Percentiles rank a stretch among this genome's conserved stretches.
These are phyloP conservation scores for Candida sp. DNA, from an alignment of 1,139 yeast species.

Conservation along the genomic window DNA sequence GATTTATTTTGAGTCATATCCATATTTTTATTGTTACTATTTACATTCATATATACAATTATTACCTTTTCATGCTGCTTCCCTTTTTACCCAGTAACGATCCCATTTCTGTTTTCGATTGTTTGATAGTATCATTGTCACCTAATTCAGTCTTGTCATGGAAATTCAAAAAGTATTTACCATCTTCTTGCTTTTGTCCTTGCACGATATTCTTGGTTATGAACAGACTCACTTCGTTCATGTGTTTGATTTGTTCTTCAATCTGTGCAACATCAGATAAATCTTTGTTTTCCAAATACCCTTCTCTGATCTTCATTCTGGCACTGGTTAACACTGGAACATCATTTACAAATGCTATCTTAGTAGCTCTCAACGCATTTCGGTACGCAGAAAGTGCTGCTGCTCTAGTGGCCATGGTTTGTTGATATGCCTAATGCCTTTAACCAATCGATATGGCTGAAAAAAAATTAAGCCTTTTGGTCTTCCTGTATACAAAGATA, in stretches of 20 bases:
- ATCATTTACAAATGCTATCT: slow-evolving; percentile 63
- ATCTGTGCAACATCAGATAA: slow-evolving; percentile 34
- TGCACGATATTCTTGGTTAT: slow-evolving; percentile 79
- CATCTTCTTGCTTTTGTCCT: slow-evolving; percentile 54
- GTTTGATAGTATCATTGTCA: slow-evolving; percentile 64
- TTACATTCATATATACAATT: not conserved
- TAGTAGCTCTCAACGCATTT: slow-evolving; percentile 67
- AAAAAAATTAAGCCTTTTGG: not conserved
- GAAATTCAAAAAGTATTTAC: slow-evolving; percentile 56
- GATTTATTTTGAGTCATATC: no score
- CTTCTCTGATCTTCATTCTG: slow-evolving; percentile 58
- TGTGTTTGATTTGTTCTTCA: slow-evolving; percentile 51
- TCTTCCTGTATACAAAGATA: not conserved
- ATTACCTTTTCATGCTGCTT: slow-evolving; percentile 5
- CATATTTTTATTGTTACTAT: no score
- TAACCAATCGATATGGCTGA: no score
- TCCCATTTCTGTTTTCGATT: slow-evolving; percentile 33
- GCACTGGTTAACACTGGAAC: slow-evolving; percentile 55
- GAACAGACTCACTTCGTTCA: slow-evolving; percentile 68
- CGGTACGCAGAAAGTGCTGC: slow-evolving; percentile 58
- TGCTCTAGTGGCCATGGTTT: slow-evolving; percentile 3
- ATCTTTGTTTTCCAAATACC: slow-evolving; percentile 41
- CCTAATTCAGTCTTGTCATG: slow-evolving; percentile 87
- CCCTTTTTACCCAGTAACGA: slow-evolving; percentile 40
- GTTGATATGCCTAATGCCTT: no score